Evolutionary conservation across 2,329 filamentous ascomycete genomes (phyloP), one percentile per base, ranked within the genome.

Genomic region (Fusarium transvaalense): DNA sequence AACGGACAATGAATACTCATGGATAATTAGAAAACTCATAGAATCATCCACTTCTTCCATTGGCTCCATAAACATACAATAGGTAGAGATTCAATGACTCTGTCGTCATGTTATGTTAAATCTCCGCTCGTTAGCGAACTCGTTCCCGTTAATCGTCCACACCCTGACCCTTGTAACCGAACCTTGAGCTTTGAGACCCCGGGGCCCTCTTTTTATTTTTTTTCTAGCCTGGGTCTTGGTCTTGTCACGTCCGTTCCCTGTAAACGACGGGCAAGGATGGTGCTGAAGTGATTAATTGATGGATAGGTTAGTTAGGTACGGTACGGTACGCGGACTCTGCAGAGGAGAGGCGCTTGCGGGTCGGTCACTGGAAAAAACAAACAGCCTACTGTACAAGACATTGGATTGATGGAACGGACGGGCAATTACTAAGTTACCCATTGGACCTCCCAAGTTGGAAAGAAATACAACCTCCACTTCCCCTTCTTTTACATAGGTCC

Each of bases 41-140:
- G 15, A 13, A 46, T 38, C 12, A 17, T 19, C 48, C 13, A 29
- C 23, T 37, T 37, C 25, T 27, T 59, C 38, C 46, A 67, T 67
- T 67, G 64, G 41, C 42, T 29, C 19, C 8, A 34, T 29, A n/a
- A 14, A 37, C 13, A 8, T 14, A 31, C 19, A 39, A 27, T 17
- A n/a, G 23, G 38, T n/a, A 46, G n/a, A 29, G 39, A 43, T 15
- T 43, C 39, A 34, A 38, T 51, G 47, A 38, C 47, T 23, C 38
- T 54, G 48, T 56, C 66, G 45, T 61, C 66, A 51, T 46, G 46
- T 35, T 57, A 57, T n/a, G n/a, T 25, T 25, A 29, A 69, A 55
- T 66, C 66, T 69, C 66, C 66, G 61, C 62, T 61, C 52, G n/a
- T 63, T 67, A 52, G 61, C 52, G 61, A 68, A 51, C 38, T 66